A percentile compares a stretch with the other conserved stretches of the same genome.
These are phyloP conservation scores for Hysterium pulicare DNA, from an alignment of 2,329 filamentous ascomycete genomes.

Conservation along the genomic window DNA sequence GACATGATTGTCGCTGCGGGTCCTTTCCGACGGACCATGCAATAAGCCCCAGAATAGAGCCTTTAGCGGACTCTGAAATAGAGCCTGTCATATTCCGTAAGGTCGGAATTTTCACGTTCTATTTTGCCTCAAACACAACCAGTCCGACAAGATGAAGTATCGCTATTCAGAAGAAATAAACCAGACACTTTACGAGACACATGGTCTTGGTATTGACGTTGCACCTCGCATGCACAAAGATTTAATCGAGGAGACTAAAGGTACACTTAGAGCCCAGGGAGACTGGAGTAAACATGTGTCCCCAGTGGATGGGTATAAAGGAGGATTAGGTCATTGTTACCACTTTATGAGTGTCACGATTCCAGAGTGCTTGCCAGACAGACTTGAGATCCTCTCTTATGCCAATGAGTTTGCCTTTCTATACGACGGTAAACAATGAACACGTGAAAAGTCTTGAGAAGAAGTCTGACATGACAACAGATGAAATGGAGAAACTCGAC, in stretches of 20 bases:
- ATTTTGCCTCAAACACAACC: too few relatives aligned
- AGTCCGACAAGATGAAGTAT: too few relatives aligned
- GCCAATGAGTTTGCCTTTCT: slow-evolving; percentile 43
- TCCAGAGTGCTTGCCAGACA: slow-evolving; percentile 39
- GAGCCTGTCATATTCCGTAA: too few relatives aligned
- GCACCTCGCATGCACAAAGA: not conserved
- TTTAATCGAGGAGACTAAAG: not conserved
- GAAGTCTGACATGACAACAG: slow-evolving; percentile 2
- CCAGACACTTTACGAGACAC: not conserved
- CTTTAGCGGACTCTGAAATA: too few relatives aligned
- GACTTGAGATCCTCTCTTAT: slow-evolving; percentile 40
- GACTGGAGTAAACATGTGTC: not conserved
- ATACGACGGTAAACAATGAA: slow-evolving; percentile 42
- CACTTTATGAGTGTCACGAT: slow-evolving; percentile 32
- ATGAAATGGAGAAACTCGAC: slow-evolving; percentile 5
- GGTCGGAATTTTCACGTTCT: too few relatives aligned
- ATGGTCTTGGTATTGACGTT: not conserved
- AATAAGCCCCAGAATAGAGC: too few relatives aligned
- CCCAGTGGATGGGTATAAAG: slow-evolving; percentile 19
- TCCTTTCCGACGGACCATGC: too few relatives aligned
- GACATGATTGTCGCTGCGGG: too few relatives aligned
- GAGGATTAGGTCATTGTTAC: slow-evolving; percentile 21
- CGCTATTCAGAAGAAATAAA: not conserved
- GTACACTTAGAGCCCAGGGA: not conserved
- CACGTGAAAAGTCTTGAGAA: not conserved